A percentile compares a stretch with the other conserved stretches of the same genome.
phyloP scores from a whole-genome alignment of 192 early-diverging fungal species.

The Cetraspora pellucida region DNA sequence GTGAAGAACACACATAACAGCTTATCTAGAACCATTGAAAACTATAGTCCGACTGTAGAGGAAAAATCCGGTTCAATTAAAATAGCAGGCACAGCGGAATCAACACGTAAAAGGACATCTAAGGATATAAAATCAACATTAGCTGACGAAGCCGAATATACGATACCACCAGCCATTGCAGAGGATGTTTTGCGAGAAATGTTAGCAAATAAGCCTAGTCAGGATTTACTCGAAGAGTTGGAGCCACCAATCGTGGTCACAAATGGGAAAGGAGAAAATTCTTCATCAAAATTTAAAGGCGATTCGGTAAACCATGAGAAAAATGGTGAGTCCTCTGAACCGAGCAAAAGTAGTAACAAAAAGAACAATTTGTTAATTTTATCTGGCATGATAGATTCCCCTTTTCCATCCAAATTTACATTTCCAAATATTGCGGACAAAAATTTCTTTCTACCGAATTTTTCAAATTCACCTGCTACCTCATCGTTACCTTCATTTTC shows the following conservation, averaged over 20 bases:
- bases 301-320: slow-evolving; percentile 21
- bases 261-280: slow-evolving; percentile 24
- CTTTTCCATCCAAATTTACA: slow-evolving; percentile 33
- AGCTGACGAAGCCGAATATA: slow-evolving; percentile 27
- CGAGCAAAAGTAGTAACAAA: slow-evolving; percentile 18
- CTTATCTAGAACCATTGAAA: slow-evolving; percentile 1
- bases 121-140: slow-evolving; percentile 25
- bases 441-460: slow-evolving; percentile 36
- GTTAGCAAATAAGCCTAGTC: slow-evolving; percentile 32
- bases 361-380: slow-evolving; percentile 32
- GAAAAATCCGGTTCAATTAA: not conserved
- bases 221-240: slow-evolving; percentile 26
- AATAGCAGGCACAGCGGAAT: not conserved
- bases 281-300: slow-evolving; percentile 23
- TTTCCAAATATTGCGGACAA: slow-evolving; percentile 36
- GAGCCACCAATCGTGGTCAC: not conserved
- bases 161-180: slow-evolving; percentile 35
- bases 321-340: slow-evolving; percentile 32
- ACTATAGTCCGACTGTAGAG: not conserved
- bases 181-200: slow-evolving; percentile 30
- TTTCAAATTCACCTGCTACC: not conserved
- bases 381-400: slow-evolving; percentile 24
- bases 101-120: not conserved
- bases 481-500: slow-evolving; percentile 9
- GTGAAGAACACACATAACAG: slow-evolving; percentile 12